Conservation (phyloP, 768 basidiomycete species). For the Suillus americanus region DNA sequence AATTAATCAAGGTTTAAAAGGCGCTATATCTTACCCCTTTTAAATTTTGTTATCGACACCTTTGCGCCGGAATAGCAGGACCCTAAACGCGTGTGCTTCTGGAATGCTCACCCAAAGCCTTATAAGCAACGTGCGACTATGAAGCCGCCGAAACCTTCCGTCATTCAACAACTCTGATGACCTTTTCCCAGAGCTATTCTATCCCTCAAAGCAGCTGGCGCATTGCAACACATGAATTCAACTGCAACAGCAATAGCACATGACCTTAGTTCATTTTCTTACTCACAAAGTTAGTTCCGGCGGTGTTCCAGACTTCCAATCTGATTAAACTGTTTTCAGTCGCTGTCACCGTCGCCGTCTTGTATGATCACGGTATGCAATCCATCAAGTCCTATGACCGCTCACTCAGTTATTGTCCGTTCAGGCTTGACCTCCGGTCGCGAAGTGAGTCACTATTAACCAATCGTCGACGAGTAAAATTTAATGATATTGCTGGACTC, state of each 20-base stretch:
- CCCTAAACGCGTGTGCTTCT: not conserved
- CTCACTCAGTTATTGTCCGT: not conserved
- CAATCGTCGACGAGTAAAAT: not conserved
- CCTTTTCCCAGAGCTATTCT: not conserved
- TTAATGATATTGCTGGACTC: conserved; percentile 1
- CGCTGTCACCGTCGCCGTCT: conserved; percentile 26
- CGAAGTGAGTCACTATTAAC: conserved; percentile 21
- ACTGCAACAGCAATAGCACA: not conserved
- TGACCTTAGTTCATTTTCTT: conserved; percentile 8
- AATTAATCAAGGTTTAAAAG: no score
- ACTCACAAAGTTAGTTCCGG: conserved; percentile 22
- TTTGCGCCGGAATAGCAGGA: not conserved
- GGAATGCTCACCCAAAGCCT: not conserved
- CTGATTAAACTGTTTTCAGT: conserved; percentile 18
- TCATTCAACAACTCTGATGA: not conserved
- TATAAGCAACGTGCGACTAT: not conserved
- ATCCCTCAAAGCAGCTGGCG: not conserved
- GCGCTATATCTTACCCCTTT: not conserved
- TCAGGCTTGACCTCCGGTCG: conserved; percentile 26
- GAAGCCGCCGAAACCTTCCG: not conserved
- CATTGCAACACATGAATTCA: not conserved
- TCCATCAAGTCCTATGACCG: not conserved
- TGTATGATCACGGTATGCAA: conserved; percentile 30
- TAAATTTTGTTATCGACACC: not conserved
- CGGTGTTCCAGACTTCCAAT: not conserved